These are phyloP conservation scores for Arctium lappa DNA, from an alignment of 129 eudicot species.

Conservation along the genomic window DNA sequence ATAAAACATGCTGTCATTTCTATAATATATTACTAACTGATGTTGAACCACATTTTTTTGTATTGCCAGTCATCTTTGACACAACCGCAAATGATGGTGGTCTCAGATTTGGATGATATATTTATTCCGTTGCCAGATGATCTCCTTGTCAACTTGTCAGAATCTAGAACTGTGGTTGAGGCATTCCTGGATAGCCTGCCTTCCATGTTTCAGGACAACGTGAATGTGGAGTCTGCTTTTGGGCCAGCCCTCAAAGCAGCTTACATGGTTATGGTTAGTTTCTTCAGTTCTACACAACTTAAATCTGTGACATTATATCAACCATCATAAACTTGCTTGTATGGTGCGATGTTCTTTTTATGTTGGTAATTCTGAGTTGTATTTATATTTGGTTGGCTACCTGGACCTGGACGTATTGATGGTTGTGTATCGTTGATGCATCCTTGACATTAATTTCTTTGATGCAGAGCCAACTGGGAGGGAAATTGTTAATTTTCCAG, in stretches of 20 bases:
- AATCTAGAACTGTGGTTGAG: constrained; percentile 84
- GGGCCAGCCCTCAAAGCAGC: constrained; percentile 97
- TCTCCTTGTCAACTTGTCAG: constrained; percentile 92
- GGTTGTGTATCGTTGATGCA: background rate
- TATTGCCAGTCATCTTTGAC: constrained; percentile 73
- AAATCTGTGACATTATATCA: background rate
- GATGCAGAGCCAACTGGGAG: constrained; percentile 85
- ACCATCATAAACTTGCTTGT: background rate
- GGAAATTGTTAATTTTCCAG: constrained; percentile 86
- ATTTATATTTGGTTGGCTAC: background rate
- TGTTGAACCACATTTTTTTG: constrained; percentile 9
- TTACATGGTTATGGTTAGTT: constrained; percentile 82
- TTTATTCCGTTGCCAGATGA: constrained; percentile 95
- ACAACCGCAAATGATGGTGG: constrained; percentile 97
- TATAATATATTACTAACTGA: background rate
- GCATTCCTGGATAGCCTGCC: constrained; percentile 87
- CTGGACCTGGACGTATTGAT: background rate
- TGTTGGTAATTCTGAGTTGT: background rate
- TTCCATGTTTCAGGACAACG: constrained; percentile 77
- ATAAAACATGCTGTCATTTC: background rate
- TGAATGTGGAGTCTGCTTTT: constrained; percentile 93
- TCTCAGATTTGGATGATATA: constrained; percentile 89
- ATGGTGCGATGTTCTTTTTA: background rate
- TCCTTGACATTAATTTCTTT: constrained; percentile 9
- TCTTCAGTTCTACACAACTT: background rate